Evolutionary conservation across 257 asterid species (phyloP).

Genomic region (Prunella vulgaris): DNA sequence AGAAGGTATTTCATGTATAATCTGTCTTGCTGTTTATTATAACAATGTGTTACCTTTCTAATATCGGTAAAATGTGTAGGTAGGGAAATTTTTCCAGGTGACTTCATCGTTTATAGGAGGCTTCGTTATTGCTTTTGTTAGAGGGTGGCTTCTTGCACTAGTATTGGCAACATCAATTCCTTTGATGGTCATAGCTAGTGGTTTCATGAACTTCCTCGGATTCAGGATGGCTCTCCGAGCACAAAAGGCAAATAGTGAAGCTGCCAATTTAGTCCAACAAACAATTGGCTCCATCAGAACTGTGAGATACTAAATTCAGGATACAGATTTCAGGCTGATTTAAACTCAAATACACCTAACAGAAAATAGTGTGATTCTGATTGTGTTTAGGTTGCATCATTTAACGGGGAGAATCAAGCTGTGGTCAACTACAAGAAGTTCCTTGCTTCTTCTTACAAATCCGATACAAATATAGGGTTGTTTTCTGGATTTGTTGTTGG

Average conservation of each 20-base stretch:
- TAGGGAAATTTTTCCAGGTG: constrained; percentile 40
- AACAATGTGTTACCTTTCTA: neutral
- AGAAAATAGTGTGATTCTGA: neutral
- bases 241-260: constrained; percentile 33
- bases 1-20: constrained; percentile 31
- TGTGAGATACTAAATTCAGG: constrained; percentile 22
- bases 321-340: neutral
- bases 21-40: neutral
- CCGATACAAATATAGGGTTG: constrained; percentile 24
- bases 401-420: constrained; percentile 45
- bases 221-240: constrained; percentile 22
- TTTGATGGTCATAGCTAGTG: constrained; percentile 22
- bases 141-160: constrained; percentile 47
- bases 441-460: constrained; percentile 32
- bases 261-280: constrained; percentile 41
- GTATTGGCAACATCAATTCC: constrained; percentile 33
- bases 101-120: constrained; percentile 33
- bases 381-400: constrained; percentile 44
- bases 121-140: constrained; percentile 34
- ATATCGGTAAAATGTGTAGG: constrained; percentile 17
- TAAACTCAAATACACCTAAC: neutral
- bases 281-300: constrained; percentile 46
- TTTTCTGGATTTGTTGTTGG: constrained; percentile 36
- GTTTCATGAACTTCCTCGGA: constrained; percentile 14
- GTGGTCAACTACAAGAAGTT: constrained; percentile 31